phyloP scores from a whole-genome alignment of 192 early-diverging fungal species.

The Backusella parvicylindrica region DNA sequence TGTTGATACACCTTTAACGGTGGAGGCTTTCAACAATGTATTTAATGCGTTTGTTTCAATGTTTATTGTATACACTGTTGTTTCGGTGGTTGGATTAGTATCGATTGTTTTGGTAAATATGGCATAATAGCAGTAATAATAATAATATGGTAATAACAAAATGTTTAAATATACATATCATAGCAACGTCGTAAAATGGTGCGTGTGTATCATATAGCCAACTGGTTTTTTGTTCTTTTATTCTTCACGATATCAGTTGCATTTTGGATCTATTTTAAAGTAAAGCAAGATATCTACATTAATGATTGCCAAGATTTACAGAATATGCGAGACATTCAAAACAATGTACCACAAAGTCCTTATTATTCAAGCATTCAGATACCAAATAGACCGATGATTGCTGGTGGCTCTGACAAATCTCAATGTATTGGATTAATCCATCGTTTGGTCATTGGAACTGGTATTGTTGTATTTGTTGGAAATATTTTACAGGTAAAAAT shows the following conservation, averaged over 20 bases:
- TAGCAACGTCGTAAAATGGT: conserved; percentile 13
- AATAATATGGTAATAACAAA: too few species aligned
- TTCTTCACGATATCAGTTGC: conserved; percentile 10
- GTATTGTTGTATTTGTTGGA: conserved; percentile 19
- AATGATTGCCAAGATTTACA: conserved; percentile 20
- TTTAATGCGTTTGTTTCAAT: conserved; percentile 5
- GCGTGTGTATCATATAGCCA: conserved; percentile 14
- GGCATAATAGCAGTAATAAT: not conserved
- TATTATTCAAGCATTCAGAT: not conserved
- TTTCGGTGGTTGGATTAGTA: conserved; percentile 2
- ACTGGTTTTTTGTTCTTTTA: conserved; percentile 22
- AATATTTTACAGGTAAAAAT: conserved; percentile 25
- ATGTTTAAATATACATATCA: not conserved
- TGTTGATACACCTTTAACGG: conserved; percentile 7
- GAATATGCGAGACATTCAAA: not conserved
- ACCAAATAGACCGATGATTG: conserved; percentile 1
- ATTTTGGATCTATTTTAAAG: conserved; percentile 21
- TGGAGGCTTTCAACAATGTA: conserved; percentile 6
- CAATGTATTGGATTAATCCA: conserved; percentile 11
- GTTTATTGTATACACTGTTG: conserved; percentile 1
- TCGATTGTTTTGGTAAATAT: conserved; percentile 12
- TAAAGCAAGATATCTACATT: conserved; percentile 13
- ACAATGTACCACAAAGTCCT: not conserved
- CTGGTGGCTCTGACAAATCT: conserved; percentile 14
- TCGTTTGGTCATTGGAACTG: conserved; percentile 17